Evolutionary conservation across 768 basidiomycete species (phyloP), one percentile per base, ranked within the genome.

Genomic region (Russula foetens): DNA sequence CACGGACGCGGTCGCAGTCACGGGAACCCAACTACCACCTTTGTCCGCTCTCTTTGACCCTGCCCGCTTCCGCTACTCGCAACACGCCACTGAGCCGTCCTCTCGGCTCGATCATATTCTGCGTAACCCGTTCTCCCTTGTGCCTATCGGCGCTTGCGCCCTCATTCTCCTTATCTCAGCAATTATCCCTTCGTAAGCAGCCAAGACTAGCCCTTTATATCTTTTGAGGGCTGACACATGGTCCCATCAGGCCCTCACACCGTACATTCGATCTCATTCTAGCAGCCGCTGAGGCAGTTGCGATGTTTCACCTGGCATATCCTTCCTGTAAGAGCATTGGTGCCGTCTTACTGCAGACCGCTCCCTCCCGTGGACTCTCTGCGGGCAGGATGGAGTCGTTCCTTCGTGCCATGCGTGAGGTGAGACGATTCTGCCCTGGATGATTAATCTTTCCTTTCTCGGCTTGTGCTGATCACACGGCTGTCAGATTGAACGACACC

Each of bases 221-320:
- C 11, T 7, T 33, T 24, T 63, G 21, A 52, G 2, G 39, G 8
- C 45, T 41, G 2, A 63, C 3, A 24, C 4, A 15, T 49, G 1
- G 4, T 5, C 14, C 8, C 19, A 6, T 3, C 49, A 78, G 77
- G 38, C 58, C 74, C 15, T 83, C 88, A 62, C 90, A 92, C 60
- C 78, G 84, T 12, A 72, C 80, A 0, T 81, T 85, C n/a, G 96
- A 99, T 72, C 82, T 96, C n/a, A 71, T 84, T n/a, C 75, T 97
- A 43, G 92, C 97, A 0, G 80, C 83, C 6, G 64, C 88, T 7
- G 84, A 93, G 55, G 86, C 93, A 0, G 69, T 86, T 12, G 74
- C 90, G 17, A 96, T 93, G 4, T 90, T 89, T 71, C 81, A 83
- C 41, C 79, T 95, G 24, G 89, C 97, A 0, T 96, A 94, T 70